These are phyloP conservation scores for Knufia petricola DNA, from an alignment of 2,329 filamentous ascomycete genomes.

Conservation along the genomic window DNA sequence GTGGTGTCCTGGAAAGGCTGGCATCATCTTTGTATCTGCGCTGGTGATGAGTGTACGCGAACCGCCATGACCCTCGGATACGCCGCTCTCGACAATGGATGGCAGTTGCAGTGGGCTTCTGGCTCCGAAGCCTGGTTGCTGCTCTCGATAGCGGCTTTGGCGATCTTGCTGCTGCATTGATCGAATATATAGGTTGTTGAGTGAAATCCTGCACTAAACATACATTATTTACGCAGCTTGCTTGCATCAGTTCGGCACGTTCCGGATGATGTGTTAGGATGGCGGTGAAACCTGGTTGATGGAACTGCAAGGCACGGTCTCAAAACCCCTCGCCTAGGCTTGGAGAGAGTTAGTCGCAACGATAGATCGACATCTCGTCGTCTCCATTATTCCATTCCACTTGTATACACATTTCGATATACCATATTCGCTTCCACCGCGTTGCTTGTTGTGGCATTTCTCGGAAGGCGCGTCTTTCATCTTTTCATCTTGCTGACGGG, in stretches of 20 bases:
- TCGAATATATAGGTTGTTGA: neutral
- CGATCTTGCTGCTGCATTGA: neutral
- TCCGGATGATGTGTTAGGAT: too few relatives aligned
- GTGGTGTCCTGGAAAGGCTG: slow-evolving; percentile 30
- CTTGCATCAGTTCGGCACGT: too few relatives aligned
- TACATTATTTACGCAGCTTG: neutral
- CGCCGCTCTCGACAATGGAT: neutral
- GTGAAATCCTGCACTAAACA: neutral
- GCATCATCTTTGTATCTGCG: slow-evolving; percentile 13
- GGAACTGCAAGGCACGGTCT: too few relatives aligned
- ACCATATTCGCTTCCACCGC: neutral
- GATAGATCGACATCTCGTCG: neutral
- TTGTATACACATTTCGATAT: slow-evolving; percentile 3
- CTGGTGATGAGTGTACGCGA: neutral
- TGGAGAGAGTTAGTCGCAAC: too few relatives aligned
- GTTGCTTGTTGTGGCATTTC: neutral
- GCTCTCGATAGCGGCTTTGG: neutral
- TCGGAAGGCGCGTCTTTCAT: slow-evolving; percentile 4
- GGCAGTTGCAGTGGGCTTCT: neutral
- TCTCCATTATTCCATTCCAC: slow-evolving; percentile 7
- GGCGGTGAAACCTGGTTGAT: too few relatives aligned
- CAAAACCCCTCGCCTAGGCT: too few relatives aligned
- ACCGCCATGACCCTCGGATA: neutral
- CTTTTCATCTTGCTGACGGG: slow-evolving; percentile 2
- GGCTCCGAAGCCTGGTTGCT: neutral